Base-by-base conservation (phyloP, 2,329 filamentous ascomycete genomes). In the Penicillium freii region DNA sequence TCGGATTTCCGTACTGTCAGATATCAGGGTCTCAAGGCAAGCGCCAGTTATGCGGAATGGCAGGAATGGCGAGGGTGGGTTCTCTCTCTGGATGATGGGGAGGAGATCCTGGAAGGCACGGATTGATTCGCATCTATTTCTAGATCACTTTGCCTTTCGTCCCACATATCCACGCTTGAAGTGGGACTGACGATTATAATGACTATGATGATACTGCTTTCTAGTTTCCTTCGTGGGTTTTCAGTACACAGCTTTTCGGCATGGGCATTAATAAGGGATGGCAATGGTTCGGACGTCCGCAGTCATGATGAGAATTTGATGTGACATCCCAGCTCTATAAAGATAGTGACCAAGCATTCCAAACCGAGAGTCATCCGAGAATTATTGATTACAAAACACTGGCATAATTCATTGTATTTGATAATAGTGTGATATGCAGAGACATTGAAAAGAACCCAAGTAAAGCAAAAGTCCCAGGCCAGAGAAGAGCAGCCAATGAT, bases 21-120 rank as follows among this genome's bases (percentile, higher is more conserved):
- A 65, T 99, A 97, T 73, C 90, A 94, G 75, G 94, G 94, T 21
- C 86, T 87, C 76, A 92, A 91, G 79, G 84, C 87, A 54, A 86
- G 80, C 55, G 73, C 94, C 58, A 80, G 76, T 48, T 96, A 90
- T 72, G 75, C 73, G 1, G 89, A 93, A 67, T 97, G 87, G 82
- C 87, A 84, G 79, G 82, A 82, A 64, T 97, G 92, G 90, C 85
- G 85, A 71, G 82, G 87, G 17, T 94, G 91, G 89, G 83, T 87
- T 17, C 51, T 70, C 25, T 67, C 67, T 47, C 49, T 73, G 54
- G 68, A 68, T 10, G 71, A 70, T 48, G 71, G 71, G 8, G 60
- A 53, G 23, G 66, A 66, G 48, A 62, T 68, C 17, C 52, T 73
- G 23, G 56, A 21, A 25, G 40, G 57, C 5, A 50, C 39, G 25